phyloP scores from a whole-genome alignment of 768 basidiomycete species.

The Steccherinum ochraceum region DNA sequence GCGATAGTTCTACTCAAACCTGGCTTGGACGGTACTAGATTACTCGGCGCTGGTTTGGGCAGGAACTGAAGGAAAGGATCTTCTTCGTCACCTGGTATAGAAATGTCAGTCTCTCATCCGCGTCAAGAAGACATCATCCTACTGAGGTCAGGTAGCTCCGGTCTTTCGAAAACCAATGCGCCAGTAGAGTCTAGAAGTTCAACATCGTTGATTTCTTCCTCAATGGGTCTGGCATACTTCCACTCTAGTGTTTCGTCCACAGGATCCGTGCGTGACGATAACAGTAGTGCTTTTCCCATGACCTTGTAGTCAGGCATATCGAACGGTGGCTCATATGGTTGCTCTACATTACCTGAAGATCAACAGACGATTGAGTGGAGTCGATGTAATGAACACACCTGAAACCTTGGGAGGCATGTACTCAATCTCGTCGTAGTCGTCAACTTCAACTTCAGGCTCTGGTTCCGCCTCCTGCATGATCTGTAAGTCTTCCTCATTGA shows the following conservation, averaged over 20 bases:
- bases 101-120: background rate
- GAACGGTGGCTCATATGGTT: constrained; percentile 39
- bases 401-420: constrained; percentile 49
- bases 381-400: constrained; percentile 35
- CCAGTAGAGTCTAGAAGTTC: constrained; percentile 10
- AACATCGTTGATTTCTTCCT: constrained; percentile 10
- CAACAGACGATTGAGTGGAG: background rate
- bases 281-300: constrained; percentile 31
- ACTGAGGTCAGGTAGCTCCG: constrained; percentile 4
- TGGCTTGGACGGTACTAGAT: too few species aligned
- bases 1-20: too few species aligned
- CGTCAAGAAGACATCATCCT: background rate
- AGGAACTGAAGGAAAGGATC: background rate
- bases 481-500: constrained; percentile 48
- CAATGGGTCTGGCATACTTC: constrained; percentile 17
- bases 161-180: background rate
- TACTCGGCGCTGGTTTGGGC: too few species aligned
- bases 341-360: constrained; percentile 23
- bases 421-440: constrained; percentile 43
- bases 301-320: constrained; percentile 44
- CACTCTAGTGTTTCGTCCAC: constrained; percentile 27
- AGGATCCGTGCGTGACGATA: constrained; percentile 28
- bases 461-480: constrained; percentile 18
- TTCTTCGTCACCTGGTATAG: background rate
- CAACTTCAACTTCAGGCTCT: constrained; percentile 16